Evolutionary conservation across 768 basidiomycete genomes (phyloP).

Genomic region (Mycena albidolilacea): DNA sequence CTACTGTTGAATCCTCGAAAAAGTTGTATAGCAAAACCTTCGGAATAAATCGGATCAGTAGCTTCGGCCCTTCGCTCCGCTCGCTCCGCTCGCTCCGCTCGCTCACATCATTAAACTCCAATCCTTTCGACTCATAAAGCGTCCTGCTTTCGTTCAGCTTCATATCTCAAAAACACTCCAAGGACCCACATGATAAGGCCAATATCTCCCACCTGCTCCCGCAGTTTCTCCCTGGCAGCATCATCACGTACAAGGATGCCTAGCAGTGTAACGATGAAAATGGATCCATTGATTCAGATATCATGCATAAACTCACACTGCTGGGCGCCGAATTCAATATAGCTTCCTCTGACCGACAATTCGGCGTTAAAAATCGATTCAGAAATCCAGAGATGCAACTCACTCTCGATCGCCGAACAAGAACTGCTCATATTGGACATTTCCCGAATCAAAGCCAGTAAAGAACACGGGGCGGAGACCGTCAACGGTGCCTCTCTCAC

Average conservation of each 20-base stretch:
- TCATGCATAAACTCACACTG: slow-evolving; percentile 65
- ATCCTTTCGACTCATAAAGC: slow-evolving; percentile 74
- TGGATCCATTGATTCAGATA: background rate
- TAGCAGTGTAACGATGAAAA: slow-evolving; percentile 41
- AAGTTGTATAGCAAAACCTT: slow-evolving; percentile 85
- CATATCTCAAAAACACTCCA: slow-evolving; percentile 43
- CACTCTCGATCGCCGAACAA: slow-evolving; percentile 67
- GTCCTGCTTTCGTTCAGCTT: slow-evolving; percentile 76
- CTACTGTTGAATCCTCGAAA: slow-evolving; percentile 74
- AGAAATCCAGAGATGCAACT: slow-evolving; percentile 30
- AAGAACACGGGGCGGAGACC: slow-evolving; percentile 74
- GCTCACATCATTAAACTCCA: slow-evolving; percentile 76
- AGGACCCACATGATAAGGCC: slow-evolving; percentile 69
- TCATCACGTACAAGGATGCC: slow-evolving; percentile 82
- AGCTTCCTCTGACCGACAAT: slow-evolving; percentile 53
- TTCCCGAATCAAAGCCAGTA: slow-evolving; percentile 59
- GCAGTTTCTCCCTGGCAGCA: slow-evolving; percentile 61
- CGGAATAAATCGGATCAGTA: background rate
- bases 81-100: slow-evolving; percentile 8
- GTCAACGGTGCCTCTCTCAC: slow-evolving; percentile 69
- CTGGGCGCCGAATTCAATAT: slow-evolving; percentile 72
- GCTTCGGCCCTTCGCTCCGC: background rate
- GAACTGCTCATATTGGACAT: slow-evolving; percentile 69
- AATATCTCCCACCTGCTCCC: slow-evolving; percentile 68
- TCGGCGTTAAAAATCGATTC: background rate